Evolutionary conservation across 139 green algal genomes (phyloP).

Genomic region (Coccomyxa sp.): DNA sequence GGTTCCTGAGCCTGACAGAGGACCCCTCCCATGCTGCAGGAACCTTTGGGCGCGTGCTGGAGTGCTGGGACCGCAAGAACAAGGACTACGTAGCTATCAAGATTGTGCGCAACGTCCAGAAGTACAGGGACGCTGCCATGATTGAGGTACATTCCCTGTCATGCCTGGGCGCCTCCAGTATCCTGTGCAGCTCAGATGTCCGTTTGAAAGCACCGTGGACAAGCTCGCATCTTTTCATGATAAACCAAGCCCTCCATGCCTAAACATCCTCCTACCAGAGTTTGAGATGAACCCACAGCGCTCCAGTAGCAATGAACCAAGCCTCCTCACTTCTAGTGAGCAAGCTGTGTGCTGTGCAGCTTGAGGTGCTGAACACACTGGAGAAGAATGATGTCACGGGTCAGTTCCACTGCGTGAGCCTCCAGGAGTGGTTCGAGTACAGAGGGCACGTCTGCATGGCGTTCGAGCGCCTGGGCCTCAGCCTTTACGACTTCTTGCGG

Average conservation of each 20-base stretch:
- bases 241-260: no score
- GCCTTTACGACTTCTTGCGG: conserved; percentile 93
- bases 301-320: no score
- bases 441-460: conserved; percentile 97
- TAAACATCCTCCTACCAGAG: no score
- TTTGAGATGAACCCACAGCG: no score
- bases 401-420: conserved; percentile 64
- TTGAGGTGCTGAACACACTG: conserved; percentile 85
- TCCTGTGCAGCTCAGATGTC: no score
- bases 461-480: conserved; percentile 93
- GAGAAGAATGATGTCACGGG: conserved; percentile 64
- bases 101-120: conserved; percentile 94
- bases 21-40: no score
- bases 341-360: conserved; percentile 36
- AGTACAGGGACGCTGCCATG: conserved; percentile 97
- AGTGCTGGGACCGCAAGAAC: conserved; percentile 95
- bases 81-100: conserved; percentile 90
- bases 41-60: conserved; percentile 92
- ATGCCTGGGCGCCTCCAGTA: no score
- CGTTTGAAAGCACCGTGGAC: no score
- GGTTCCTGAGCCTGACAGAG: no score
- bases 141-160: conserved; percentile 92
- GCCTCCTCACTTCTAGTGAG: no score
- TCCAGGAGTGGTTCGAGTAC: conserved; percentile 97
- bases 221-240: no score